phyloP scores from a whole-genome alignment of 345 rosid genomes.

The Citrus reticulata region DNA sequence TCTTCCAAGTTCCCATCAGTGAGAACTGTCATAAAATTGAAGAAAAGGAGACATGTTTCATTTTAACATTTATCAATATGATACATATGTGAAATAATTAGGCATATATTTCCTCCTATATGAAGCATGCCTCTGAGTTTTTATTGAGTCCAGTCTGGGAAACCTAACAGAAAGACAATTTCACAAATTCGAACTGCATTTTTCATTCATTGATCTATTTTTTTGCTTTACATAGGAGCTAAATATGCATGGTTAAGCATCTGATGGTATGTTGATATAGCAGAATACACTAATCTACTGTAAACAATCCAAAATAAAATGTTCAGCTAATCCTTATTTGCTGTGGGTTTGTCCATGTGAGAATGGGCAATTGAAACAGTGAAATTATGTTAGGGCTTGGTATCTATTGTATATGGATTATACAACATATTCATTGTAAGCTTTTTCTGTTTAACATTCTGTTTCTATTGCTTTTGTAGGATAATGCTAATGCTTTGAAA shows the following conservation, averaged over 20 bases:
- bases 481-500: conserved; percentile 55
- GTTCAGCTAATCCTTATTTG: background rate
- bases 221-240: conserved; percentile 2
- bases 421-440: background rate
- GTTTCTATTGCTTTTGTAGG: conserved; percentile 28
- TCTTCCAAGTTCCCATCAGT: background rate
- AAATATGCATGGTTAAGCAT: background rate
- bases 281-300: background rate
- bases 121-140: background rate
- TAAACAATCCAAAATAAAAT: background rate
- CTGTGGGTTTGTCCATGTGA: background rate
- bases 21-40: background rate
- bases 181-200: background rate
- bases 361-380: background rate
- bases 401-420: background rate
- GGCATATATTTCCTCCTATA: background rate
- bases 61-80: background rate
- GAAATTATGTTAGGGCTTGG: background rate
- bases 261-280: background rate
- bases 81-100: background rate
- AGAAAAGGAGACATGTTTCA: background rate
- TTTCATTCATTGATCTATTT: background rate
- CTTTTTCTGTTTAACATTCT: background rate
- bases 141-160: background rate
- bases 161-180: background rate